Base-by-base conservation (phyloP, 2,329 filamentous ascomycete genomes). In the Zasmidium cellare region DNA sequence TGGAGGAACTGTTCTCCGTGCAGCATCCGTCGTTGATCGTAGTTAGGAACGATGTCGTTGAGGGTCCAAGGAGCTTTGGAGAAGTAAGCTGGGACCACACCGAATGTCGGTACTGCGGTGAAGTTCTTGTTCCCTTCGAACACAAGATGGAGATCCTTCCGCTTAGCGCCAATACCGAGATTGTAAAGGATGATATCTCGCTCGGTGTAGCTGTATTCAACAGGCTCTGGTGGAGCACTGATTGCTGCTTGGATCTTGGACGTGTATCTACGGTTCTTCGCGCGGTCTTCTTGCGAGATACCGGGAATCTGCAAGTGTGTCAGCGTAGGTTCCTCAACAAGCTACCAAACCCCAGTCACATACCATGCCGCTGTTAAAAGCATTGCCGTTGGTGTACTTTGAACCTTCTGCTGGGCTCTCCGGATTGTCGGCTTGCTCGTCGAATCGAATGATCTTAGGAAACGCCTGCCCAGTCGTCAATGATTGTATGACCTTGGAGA, bases 1-100 rank as follows among this genome's bases (percentile, higher is more conserved):
- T 97, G 93, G 63, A 97, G 90, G 79, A 92, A 97, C 77, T 99
- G 94, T 82, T 99, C 94, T 72, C 94, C 94, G 79, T 99, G 94
- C 18, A 99, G 87, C 50, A 97, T 87, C 91, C 97, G 96, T 90
- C 96, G 97, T 62, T 92, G 92, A 38, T 86, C 91, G 82, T 96
- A 99, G 82, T 97, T 96, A 74, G 92, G 91, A 25, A 97, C 88
- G 59, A 99, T 84, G 57, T 92, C 86, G 71, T 87, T 84, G 69
- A 94, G 83, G 75, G 82, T 86, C 80, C 89, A 97, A 28, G 92
- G 90, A 61, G 86, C 80, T 66, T 89, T 82, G 58, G 91, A 87
- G 77, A 88, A 88, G 80, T 97, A 97, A 69, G 87, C 89, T 16
- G 94, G 94, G 68, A 97, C 88, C 61, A 97, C 93, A 73, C 92